phyloP scores from a whole-genome alignment of 1,139 yeast species.

The Saccharomyces hybrid region DNA sequence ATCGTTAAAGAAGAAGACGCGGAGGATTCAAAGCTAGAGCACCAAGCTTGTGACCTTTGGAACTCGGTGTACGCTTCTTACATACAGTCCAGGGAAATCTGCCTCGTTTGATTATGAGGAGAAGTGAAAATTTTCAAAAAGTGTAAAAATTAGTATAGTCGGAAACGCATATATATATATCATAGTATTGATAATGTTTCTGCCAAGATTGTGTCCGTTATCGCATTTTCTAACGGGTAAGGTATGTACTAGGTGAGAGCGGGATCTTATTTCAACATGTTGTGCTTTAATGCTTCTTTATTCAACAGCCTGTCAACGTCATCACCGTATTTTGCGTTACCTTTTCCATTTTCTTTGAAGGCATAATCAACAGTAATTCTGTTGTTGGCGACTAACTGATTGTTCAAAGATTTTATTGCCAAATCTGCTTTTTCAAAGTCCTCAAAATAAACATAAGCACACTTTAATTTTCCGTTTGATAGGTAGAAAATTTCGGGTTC shows the following conservation, averaged over 20 bases:
- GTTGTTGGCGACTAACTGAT: constrained; percentile 60
- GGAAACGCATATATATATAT: background rate
- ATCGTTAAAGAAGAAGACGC: constrained; percentile 5
- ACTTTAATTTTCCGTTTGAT: constrained; percentile 44
- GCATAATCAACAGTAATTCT: constrained; percentile 63
- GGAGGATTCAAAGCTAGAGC: constrained; percentile 5
- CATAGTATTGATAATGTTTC: background rate
- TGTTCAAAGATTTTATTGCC: constrained; percentile 65
- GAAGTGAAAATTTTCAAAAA: background rate
- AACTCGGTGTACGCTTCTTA: constrained; percentile 16
- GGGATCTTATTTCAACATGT: constrained; percentile 11
- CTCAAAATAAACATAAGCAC: constrained; percentile 55
- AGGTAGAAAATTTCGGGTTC: constrained; percentile 51
- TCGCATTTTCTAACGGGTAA: background rate
- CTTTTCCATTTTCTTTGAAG: constrained; percentile 52
- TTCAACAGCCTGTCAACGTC: constrained; percentile 67
- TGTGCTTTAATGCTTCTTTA: constrained; percentile 47
- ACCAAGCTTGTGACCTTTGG: constrained; percentile 16
- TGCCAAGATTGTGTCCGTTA: background rate
- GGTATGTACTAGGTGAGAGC: background rate
- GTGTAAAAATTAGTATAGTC: background rate
- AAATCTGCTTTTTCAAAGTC: constrained; percentile 63
- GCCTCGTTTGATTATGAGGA: constrained; percentile 2
- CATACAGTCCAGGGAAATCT: constrained; percentile 11
- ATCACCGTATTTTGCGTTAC: constrained; percentile 65